Evolutionary conservation across 2,329 filamentous ascomycete genomes (phyloP).

Genomic region (Pyrenophora teres): DNA sequence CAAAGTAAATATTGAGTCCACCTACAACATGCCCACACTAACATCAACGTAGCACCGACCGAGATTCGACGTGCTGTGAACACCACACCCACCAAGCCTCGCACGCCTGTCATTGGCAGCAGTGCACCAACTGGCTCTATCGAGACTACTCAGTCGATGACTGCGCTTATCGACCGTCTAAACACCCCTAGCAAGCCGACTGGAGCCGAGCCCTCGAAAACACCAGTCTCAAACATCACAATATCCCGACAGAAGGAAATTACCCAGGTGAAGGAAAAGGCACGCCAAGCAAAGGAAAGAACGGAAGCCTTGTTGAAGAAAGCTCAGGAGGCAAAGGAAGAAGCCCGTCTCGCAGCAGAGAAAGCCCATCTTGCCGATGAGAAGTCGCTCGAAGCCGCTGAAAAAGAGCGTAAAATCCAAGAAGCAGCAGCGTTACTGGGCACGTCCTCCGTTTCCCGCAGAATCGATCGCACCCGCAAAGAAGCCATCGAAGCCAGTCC

Average conservation of each 20-base stretch:
- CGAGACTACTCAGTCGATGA: not conserved
- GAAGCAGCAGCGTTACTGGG: not conserved
- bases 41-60: not conserved
- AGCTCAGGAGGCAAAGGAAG: not conserved
- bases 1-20: slow-evolving; percentile 1
- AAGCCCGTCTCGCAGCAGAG: not conserved
- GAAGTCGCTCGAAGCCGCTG: not conserved
- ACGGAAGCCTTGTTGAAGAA: not conserved
- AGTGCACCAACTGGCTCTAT: not conserved
- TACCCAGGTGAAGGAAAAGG: not conserved
- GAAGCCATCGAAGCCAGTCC: slow-evolving; percentile 4
- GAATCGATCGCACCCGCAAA: slow-evolving; percentile 1
- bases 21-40: not conserved
- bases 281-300: not conserved
- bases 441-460: slow-evolving; percentile 3
- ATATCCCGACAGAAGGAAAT: not conserved
- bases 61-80: slow-evolving; percentile 16
- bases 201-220: no score
- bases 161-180: not conserved
- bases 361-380: not conserved
- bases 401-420: not conserved
- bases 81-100: slow-evolving; percentile 14
- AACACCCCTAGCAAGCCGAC: no score
- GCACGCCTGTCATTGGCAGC: not conserved
- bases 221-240: no score